Evolutionary conservation across 495 filamentous ascomycete species (phyloP).

Genomic region (Penicillium atrosanguineum): DNA sequence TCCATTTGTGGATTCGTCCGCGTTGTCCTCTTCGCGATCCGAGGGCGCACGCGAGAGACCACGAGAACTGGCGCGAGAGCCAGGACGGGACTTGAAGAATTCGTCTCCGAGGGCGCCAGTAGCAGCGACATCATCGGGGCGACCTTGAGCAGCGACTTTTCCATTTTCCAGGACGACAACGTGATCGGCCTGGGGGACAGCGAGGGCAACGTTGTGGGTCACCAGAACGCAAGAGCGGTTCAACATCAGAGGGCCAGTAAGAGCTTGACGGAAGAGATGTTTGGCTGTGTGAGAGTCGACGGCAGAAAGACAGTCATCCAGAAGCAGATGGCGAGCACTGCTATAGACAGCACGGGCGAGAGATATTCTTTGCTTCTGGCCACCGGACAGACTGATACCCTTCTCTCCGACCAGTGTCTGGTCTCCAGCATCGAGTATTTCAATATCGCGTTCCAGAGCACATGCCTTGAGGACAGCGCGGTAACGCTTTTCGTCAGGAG

Average conservation of each 20-base stretch:
- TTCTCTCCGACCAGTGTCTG: slow-evolving; percentile 96
- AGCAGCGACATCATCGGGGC: slow-evolving; percentile 70
- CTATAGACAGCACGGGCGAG: slow-evolving; percentile 92
- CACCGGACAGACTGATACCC: slow-evolving; percentile 93
- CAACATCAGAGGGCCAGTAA: slow-evolving; percentile 87
- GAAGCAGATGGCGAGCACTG: slow-evolving; percentile 80
- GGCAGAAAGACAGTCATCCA: slow-evolving; percentile 95
- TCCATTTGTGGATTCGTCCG: slow-evolving; percentile 1
- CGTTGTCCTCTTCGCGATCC: slow-evolving; percentile 31
- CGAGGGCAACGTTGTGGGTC: slow-evolving; percentile 90
- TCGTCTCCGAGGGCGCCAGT: slow-evolving; percentile 88
- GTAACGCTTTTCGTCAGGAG: slow-evolving; percentile 81
- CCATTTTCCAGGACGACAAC: slow-evolving; percentile 89
- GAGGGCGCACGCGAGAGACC: slow-evolving; percentile 75
- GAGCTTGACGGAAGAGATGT: slow-evolving; percentile 93
- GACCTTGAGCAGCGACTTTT: slow-evolving; percentile 71
- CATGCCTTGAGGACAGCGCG: slow-evolving; percentile 86
- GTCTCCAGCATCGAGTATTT: slow-evolving; percentile 90
- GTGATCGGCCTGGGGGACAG: slow-evolving; percentile 71
- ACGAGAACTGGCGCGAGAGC: slow-evolving; percentile 61
- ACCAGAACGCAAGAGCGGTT: slow-evolving; percentile 90
- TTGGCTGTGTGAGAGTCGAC: slow-evolving; percentile 99
- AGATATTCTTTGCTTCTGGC: slow-evolving; percentile 97
- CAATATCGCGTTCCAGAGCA: slow-evolving; percentile 87
- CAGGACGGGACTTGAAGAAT: slow-evolving; percentile 65